Conservation (phyloP, 768 basidiomycete genomes). For the Harrya chromipes region DNA sequence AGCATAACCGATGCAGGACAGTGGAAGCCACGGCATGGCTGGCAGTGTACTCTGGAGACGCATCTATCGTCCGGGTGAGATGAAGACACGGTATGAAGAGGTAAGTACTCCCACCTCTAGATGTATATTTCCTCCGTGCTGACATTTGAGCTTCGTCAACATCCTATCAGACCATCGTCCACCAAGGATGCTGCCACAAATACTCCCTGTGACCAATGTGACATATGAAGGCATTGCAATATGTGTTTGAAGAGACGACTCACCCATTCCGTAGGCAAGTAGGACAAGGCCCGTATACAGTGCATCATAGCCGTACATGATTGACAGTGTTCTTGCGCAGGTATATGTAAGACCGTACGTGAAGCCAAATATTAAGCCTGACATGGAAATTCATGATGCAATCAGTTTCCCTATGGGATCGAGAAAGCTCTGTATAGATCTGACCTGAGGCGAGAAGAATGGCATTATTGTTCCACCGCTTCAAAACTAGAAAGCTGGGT, state of each 20-base stretch:
- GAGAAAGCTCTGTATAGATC: background rate
- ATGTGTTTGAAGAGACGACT: conserved; percentile 10
- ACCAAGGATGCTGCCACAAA: conserved; percentile 54
- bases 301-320: conserved; percentile 62
- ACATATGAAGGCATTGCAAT: background rate
- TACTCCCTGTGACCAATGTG: conserved; percentile 35
- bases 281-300: conserved; percentile 75
- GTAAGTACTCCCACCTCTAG: conserved; percentile 60
- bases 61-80: conserved; percentile 46
- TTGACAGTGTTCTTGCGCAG: conserved; percentile 63
- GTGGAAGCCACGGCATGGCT: conserved; percentile 53
- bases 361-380: conserved; percentile 72
- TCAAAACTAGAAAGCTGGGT: conserved; percentile 56
- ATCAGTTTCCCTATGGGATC: background rate
- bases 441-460: conserved; percentile 42
- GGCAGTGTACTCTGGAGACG: conserved; percentile 62
- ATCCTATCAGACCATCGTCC: conserved; percentile 56
- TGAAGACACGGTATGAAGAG: background rate
- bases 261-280: conserved; percentile 70
- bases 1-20: conserved; percentile 62
- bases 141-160: conserved; percentile 38
- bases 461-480: conserved; percentile 62
- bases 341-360: conserved; percentile 72
- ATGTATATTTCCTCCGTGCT: conserved; percentile 43
- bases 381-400: background rate